Conservation (phyloP, 192 early-diverging fungal species). For the Linnemannia schmuckeri region DNA sequence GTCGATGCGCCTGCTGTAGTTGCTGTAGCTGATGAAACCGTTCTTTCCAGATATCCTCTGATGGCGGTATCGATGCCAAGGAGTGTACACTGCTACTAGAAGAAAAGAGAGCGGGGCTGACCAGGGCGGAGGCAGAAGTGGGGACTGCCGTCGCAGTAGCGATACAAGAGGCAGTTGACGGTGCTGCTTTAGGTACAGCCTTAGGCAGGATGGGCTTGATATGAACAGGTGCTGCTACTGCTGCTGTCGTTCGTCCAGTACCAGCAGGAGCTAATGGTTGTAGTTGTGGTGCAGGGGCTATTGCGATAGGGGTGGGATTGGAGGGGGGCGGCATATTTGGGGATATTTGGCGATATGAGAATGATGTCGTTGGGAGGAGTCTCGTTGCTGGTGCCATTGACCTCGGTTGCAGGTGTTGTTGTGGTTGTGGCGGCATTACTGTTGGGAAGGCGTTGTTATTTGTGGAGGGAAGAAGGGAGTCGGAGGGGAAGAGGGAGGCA, state of each 20-base stretch:
- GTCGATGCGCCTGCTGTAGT: constrained; percentile 29
- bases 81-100: background rate
- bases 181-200: background rate
- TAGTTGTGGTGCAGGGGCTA: background rate
- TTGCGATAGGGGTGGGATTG: background rate
- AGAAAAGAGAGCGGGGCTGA: background rate
- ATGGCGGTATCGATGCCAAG: background rate
- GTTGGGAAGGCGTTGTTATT: background rate
- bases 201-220: constrained; percentile 1
- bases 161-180: background rate
- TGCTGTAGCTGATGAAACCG: constrained; percentile 43
- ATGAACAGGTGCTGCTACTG: background rate
- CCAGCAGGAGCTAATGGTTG: background rate
- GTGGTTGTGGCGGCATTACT: background rate
- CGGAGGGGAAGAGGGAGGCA: background rate
- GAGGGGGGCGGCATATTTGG: constrained; percentile 17
- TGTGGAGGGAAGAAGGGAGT: background rate
- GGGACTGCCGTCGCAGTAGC: constrained; percentile 9
- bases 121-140: background rate
- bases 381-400: background rate
- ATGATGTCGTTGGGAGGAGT: constrained; percentile 9
- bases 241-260: background rate
- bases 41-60: constrained; percentile 25
- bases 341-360: constrained; percentile 27
- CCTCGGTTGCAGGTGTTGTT: background rate